Base-by-base conservation (phyloP, 192 early-diverging fungal genomes). In the Pilaira anomala region DNA sequence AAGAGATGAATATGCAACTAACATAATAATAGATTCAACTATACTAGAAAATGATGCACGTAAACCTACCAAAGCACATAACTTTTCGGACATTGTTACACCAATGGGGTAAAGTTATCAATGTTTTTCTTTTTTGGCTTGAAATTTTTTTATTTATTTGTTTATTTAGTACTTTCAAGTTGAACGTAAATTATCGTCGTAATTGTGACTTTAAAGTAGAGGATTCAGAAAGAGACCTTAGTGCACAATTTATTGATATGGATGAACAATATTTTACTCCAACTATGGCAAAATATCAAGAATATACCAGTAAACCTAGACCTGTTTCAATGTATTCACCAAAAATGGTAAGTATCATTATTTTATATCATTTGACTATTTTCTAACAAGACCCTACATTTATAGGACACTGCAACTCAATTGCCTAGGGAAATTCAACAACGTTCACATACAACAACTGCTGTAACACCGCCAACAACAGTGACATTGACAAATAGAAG, bases 181-280 rank as follows among this genome's bases (percentile, higher is more conserved):
- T 93, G 7, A 84, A 88, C 45, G 86, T 85, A 18, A 79, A 76
- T 7, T 93, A 89, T 67, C 82, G 91, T 14, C 74, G 75, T 41
- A 87, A 90, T 26, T 89, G 88, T 67, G 88, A 91, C 41, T 93
- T 93, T 67, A 36, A 21, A 41, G 56, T 42, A 22, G 56, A 58
- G 39, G 81, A 88, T 60, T 75, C 80, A 8, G 85, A 90, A 51
- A 60, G 74, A 7, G 69, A 81, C 6, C 28, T 84, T 26, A 78
- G 76, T 72, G 70, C 74, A 9, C 78, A 68, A 5, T 81, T 83
- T 42, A 63, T 76, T 13, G 86, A 88, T 50, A 75, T 88, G 73
- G 86, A 90, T 48, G 86, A 87, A 64, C 71, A 90, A 26, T 90
- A 80, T 69, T 90, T 90, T 78, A 75, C 81, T 7, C 79, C 78